These are phyloP conservation scores for Metschnikowia lunata DNA, from an alignment of 805 yeast genomes.

Conservation along the genomic window DNA sequence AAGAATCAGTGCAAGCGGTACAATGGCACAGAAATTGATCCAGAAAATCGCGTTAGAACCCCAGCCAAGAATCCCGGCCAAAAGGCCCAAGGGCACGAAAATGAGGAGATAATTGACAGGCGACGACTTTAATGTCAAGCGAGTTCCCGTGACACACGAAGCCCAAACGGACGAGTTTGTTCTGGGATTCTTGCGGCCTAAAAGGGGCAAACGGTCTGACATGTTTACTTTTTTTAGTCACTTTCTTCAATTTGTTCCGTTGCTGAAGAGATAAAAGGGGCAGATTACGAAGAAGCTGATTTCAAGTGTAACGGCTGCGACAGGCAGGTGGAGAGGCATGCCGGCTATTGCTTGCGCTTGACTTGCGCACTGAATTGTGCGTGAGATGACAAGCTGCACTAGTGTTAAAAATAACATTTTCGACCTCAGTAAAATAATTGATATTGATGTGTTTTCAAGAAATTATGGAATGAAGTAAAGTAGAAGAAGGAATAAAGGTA, in stretches of 20 bases:
- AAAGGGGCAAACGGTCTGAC: constrained; percentile 15
- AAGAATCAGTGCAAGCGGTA: constrained; percentile 85
- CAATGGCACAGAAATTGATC: constrained; percentile 82
- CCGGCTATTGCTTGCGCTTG: no score
- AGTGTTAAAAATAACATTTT: no score
- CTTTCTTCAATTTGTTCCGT: no score
- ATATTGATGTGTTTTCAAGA: no score
- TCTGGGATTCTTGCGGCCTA: constrained; percentile 9
- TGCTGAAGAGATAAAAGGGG: no score
- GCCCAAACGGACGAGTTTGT: constrained; percentile 1
- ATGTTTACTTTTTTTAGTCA: not conserved
- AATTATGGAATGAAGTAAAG: no score
- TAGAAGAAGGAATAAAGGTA: no score
- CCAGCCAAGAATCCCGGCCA: constrained; percentile 61
- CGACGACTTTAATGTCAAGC: constrained; percentile 45
- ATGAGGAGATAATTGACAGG: constrained; percentile 73
- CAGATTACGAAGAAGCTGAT: not conserved
- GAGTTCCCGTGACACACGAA: constrained; percentile 9
- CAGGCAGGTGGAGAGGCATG: no score
- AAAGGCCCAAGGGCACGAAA: constrained; percentile 84
- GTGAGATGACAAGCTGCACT: no score
- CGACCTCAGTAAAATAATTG: no score
- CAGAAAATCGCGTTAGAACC: constrained; percentile 55
- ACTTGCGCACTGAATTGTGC: no score
- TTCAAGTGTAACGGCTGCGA: no score